Percentiles rank a stretch among this genome's conserved stretches.
Conservation (phyloP, 768 basidiomycete genomes). For the Lactarius sp. region DNA sequence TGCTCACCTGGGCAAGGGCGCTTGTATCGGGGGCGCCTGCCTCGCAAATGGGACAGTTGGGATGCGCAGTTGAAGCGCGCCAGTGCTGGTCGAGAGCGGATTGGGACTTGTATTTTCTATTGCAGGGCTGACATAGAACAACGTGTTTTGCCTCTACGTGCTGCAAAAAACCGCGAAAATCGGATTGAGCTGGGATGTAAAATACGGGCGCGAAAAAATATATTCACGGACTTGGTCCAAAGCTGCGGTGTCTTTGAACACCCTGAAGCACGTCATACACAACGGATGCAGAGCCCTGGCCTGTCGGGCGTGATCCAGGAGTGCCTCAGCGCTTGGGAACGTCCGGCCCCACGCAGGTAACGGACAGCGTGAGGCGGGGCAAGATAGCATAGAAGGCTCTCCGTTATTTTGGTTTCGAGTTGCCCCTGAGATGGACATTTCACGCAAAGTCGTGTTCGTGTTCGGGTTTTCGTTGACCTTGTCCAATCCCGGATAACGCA, state of each 20-base stretch:
- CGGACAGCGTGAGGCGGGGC: slow-evolving; percentile 17
- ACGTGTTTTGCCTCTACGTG: slow-evolving; percentile 23
- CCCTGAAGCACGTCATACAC: slow-evolving; percentile 11
- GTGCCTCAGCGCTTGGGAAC: slow-evolving; percentile 15
- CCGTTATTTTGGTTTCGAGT: neutral
- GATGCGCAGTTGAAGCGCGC: slow-evolving; percentile 19
- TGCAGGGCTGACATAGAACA: slow-evolving; percentile 16
- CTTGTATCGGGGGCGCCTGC: slow-evolving; percentile 2
- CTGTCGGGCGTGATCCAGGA: slow-evolving; percentile 18
- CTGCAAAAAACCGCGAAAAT: neutral
- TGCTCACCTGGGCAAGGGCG: slow-evolving; percentile 20
- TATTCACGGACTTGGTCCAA: slow-evolving; percentile 16
- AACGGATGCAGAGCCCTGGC: slow-evolving; percentile 10
- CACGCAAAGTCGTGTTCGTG: neutral
- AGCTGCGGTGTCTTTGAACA: slow-evolving; percentile 20
- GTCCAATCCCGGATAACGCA: too few species aligned
- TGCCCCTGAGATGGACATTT: neutral
- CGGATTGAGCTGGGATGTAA: neutral
- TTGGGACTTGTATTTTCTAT: slow-evolving; percentile 18
- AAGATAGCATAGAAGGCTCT: slow-evolving; percentile 3
- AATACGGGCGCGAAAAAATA: neutral
- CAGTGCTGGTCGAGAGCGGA: slow-evolving; percentile 23
- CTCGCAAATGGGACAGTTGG: slow-evolving; percentile 17
- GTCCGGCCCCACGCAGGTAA: slow-evolving; percentile 10
- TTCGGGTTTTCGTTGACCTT: neutral